These are phyloP conservation scores for Fusarium liriodendri DNA, from an alignment of 2,329 filamentous ascomycete species.

Conservation along the genomic window DNA sequence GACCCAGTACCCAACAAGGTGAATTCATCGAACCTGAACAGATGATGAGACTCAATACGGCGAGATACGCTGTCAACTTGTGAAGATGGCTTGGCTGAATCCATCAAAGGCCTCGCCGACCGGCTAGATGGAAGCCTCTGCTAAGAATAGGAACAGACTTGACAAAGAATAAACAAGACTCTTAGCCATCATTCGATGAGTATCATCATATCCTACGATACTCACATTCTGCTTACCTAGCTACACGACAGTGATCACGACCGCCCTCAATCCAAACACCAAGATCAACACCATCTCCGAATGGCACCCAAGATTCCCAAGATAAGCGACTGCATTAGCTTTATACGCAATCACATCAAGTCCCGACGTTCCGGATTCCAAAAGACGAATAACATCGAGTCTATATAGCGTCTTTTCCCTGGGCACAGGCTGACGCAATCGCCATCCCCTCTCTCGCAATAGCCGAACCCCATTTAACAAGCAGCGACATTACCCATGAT, in stretches of 20 bases:
- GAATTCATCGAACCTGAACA: background rate
- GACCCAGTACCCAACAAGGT: background rate
- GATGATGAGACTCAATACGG: background rate
- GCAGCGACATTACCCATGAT: background rate
- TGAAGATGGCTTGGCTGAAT: background rate
- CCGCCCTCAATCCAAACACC: background rate
- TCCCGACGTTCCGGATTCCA: background rate
- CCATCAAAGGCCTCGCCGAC: background rate
- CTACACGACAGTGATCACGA: background rate
- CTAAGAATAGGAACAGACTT: background rate
- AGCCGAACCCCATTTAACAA: conserved; percentile 7
- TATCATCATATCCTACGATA: background rate
- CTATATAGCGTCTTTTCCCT: background rate
- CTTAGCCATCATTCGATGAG: background rate
- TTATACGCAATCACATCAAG: background rate
- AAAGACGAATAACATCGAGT: background rate
- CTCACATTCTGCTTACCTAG: background rate
- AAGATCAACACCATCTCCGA: background rate
- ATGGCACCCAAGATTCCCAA: background rate
- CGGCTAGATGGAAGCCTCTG: too few relatives aligned
- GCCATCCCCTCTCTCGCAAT: conserved; percentile 28
- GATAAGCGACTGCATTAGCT: background rate
- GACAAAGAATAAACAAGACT: background rate
- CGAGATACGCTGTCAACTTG: background rate
- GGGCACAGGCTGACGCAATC: conserved; percentile 27